Base-by-base conservation (phyloP, 345 rosid genomes). In the Citrus hindsii region DNA sequence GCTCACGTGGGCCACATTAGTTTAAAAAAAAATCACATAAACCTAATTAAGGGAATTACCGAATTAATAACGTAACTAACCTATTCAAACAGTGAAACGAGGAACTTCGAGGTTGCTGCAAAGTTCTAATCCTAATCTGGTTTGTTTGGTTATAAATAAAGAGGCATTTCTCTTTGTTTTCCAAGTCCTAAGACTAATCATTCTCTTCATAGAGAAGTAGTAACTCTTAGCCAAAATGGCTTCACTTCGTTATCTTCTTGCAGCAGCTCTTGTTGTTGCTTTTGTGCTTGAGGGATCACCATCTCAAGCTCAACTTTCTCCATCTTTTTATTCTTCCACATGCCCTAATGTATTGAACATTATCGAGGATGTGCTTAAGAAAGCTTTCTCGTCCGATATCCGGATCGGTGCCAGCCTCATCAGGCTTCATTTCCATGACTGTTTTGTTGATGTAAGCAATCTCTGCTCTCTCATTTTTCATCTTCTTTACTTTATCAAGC, bases 361-460 rank as follows among this genome's bases (percentile, higher is more conserved):
- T 56, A 68, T 86, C 3, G 68, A 79, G 5, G 21, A 8, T 0
- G 79, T 80, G 10, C 25, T 84, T 4, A 42, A 4, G 48, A 37
- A 70, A 8, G 72, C 83, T 10, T 28, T 81, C 28, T 21, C 6
- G 67, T 71, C 85, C 8, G 89, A 86, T 65, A 69, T 79, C 33
- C 69, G 86, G n/a, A 84, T 84, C 19, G 83, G 81, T 69, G 89
- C 83, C 28, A 84, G 87, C 70, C 87, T 86, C 59, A 69, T 84
- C 21, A 86, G 89, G 84, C 87, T 86, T 77, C 87, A 86, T 76
- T 86, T 86, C 80, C 89, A 86, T 55, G 89, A 86, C 77, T 86
- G 88, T 75, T 86, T 86, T 73, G 85, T 86, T 42, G 46, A 84
- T 30, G 87, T 80, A 75, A 1, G 18, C 48, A 46, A 46, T 42